Evolutionary conservation across 768 basidiomycete genomes (phyloP).

Genomic region (Termitomyces sp.): DNA sequence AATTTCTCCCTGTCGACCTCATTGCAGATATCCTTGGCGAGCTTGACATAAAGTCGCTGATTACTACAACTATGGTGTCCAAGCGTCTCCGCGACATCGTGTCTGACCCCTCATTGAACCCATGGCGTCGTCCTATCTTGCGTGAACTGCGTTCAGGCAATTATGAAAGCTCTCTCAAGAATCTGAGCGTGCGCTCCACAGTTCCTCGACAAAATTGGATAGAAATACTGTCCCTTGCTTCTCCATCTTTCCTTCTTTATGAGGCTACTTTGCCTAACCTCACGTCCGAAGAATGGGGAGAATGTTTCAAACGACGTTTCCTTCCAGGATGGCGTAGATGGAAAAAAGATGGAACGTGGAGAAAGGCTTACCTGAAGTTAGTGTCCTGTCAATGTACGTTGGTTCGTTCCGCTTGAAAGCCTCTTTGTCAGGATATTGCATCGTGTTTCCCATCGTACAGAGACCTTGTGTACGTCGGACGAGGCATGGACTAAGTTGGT

Average conservation of each 20-base stretch:
- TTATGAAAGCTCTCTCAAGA: constrained; percentile 48
- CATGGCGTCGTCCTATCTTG: constrained; percentile 70
- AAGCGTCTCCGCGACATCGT: constrained; percentile 50
- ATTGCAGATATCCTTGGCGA: constrained; percentile 67
- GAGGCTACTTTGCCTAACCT: constrained; percentile 67
- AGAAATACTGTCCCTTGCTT: constrained; percentile 62
- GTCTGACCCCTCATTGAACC: constrained; percentile 63
- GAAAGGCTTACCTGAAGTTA: constrained; percentile 60
- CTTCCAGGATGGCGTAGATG: constrained; percentile 72
- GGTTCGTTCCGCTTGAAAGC: constrained; percentile 6
- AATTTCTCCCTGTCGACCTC: constrained; percentile 70
- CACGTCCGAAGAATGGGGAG: constrained; percentile 64
- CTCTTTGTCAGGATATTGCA: constrained; percentile 43
- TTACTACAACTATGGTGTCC: constrained; percentile 56
- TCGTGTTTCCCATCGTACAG: constrained; percentile 64
- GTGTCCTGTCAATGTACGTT: constrained; percentile 17
- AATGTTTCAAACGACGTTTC: constrained; percentile 66
- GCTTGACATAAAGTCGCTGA: constrained; percentile 57
- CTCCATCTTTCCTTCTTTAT: constrained; percentile 57
- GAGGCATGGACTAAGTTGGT: constrained; percentile 81
- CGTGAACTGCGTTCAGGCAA: constrained; percentile 39
- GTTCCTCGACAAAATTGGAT: constrained; percentile 80
- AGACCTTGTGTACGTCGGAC: constrained; percentile 65
- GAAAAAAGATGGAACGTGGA: constrained; percentile 63
- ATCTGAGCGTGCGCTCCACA: constrained; percentile 54